Percentiles rank a stretch among this genome's conserved stretches.
Evolutionary conservation across 345 rosid genomes (phyloP).

Genomic region (sweet orange (Citrus sinensis)): DNA sequence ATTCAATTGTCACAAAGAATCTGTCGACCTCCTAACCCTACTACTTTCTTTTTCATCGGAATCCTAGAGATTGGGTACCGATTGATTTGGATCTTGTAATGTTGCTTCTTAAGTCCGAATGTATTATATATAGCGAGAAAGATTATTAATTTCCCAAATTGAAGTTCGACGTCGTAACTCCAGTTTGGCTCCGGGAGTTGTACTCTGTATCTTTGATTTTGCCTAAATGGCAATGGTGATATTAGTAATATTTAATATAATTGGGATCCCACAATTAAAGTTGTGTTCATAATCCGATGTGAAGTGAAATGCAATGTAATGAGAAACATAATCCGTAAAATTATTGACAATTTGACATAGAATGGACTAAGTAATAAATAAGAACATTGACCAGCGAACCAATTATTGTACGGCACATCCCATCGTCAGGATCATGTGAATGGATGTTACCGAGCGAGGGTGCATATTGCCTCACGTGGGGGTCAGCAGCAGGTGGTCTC

Average conservation of each 20-base stretch:
- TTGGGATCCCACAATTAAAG: too few species aligned
- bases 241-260: neutral
- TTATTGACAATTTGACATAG: neutral
- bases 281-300: too few species aligned
- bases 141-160: neutral
- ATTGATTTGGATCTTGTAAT: neutral
- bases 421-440: neutral
- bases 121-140: neutral
- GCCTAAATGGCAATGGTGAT: neutral
- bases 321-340: too few species aligned
- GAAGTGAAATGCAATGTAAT: too few species aligned
- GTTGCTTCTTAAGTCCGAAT: neutral
- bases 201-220: neutral
- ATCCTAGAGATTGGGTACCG: neutral
- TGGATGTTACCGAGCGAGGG: neutral
- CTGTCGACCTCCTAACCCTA: neutral
- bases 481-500: neutral
- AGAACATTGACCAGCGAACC: too few species aligned
- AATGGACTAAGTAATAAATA: neutral
- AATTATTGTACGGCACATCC: neutral
- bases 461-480: conserved; percentile 5
- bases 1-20: neutral
- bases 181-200: neutral
- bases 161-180: neutral
- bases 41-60: conserved; percentile 12